Evolutionary conservation across 2,329 filamentous ascomycete species (phyloP).

Genomic region (Neonectria hederae): DNA sequence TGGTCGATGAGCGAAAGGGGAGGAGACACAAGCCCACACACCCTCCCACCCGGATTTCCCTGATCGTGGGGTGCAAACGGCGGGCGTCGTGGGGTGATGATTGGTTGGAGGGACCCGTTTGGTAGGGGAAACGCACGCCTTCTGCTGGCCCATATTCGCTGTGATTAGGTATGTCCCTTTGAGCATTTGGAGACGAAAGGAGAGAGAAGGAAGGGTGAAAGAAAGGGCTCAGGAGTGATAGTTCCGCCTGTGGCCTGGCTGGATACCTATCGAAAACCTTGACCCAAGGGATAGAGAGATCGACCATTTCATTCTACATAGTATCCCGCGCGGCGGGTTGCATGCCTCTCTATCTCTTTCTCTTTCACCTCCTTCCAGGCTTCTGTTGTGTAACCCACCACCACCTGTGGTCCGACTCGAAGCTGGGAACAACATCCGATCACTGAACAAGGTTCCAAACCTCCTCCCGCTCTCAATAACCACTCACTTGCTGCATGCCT

Average conservation of each 20-base stretch:
- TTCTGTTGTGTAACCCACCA: slow-evolving; percentile 1
- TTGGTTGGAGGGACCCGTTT: not conserved
- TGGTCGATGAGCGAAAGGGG: not conserved
- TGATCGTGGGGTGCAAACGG: slow-evolving; percentile 2
- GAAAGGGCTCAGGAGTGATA: not conserved
- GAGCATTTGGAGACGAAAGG: not conserved
- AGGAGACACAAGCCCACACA: not conserved
- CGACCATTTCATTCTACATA: no score
- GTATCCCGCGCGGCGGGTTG: not conserved
- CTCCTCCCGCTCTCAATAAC: not conserved
- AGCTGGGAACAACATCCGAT: not conserved
- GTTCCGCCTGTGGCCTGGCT: not conserved
- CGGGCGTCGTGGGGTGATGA: not conserved
- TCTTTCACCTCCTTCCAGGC: not conserved
- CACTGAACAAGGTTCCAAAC: not conserved
- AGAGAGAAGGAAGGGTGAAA: not conserved
- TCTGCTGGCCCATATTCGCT: not conserved
- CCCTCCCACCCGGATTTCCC: not conserved
- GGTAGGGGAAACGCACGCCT: not conserved
- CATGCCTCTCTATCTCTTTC: no score
- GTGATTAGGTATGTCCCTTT: not conserved
- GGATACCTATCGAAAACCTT: not conserved
- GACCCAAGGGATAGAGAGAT: no score
- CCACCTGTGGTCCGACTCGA: not conserved
- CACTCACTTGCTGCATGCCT: not conserved